A percentile compares a stretch with the other conserved stretches of the same genome.
Evolutionary conservation across 768 basidiomycete genomes (phyloP).

Genomic region (Sarcodon aspratus): DNA sequence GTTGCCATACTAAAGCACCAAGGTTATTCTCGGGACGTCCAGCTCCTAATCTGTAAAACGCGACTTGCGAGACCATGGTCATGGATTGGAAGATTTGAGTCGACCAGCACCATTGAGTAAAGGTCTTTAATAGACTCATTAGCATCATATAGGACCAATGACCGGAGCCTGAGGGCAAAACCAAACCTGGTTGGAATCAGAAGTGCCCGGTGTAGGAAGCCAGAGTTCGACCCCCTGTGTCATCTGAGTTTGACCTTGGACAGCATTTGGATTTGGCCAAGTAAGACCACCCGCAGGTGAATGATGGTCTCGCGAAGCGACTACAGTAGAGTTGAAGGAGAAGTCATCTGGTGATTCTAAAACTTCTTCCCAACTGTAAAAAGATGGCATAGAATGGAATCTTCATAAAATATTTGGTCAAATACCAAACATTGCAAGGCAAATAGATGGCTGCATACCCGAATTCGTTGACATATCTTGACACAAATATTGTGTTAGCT

Average conservation of each 20-base stretch:
- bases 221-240: constrained; percentile 37
- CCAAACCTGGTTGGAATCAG: constrained; percentile 30
- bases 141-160: too few relatives aligned
- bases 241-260: constrained; percentile 42
- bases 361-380: constrained; percentile 51
- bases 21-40: constrained; percentile 47
- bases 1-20: constrained; percentile 47
- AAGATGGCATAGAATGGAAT: constrained; percentile 54
- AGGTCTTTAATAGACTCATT: constrained; percentile 18
- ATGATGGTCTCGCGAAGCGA: constrained; percentile 45
- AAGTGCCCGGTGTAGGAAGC: constrained; percentile 39
- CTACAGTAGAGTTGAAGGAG: constrained; percentile 45
- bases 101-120: constrained; percentile 54
- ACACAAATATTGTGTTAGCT: background rate
- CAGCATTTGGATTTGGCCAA: constrained; percentile 46
- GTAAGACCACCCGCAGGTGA: constrained; percentile 38
- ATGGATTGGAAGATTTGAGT: constrained; percentile 51
- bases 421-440: background rate
- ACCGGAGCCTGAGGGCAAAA: too few relatives aligned
- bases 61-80: constrained; percentile 47
- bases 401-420: constrained; percentile 13
- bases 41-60: constrained; percentile 50
- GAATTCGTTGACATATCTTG: constrained; percentile 47
- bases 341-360: constrained; percentile 38
- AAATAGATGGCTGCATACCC: constrained; percentile 22